These are phyloP conservation scores for Collybia nuda DNA, from an alignment of 768 basidiomycete genomes.

Conservation along the genomic window DNA sequence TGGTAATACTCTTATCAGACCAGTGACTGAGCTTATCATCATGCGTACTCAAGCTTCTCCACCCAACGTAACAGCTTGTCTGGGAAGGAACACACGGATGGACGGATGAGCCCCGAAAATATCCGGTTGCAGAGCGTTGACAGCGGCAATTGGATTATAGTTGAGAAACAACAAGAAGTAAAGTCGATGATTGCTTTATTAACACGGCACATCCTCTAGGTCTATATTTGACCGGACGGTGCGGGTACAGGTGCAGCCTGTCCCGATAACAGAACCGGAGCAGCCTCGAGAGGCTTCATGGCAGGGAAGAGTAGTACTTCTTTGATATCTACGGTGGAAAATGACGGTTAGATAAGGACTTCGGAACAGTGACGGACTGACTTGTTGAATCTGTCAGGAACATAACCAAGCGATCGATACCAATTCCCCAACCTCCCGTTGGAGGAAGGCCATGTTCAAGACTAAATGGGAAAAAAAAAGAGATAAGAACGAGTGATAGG, in stretches of 20 bases:
- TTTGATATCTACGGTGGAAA: slow-evolving; percentile 74
- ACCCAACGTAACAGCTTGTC: too few species aligned
- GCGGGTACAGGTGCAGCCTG: neutral
- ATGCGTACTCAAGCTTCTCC: too few species aligned
- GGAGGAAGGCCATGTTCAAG: slow-evolving; percentile 97
- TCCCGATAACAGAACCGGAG: slow-evolving; percentile 14
- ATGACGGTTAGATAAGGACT: neutral
- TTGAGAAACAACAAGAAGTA: too few species aligned
- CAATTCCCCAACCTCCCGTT: slow-evolving; percentile 96
- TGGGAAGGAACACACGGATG: too few species aligned
- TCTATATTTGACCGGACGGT: too few species aligned
- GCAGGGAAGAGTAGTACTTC: slow-evolving; percentile 96
- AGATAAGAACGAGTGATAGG: slow-evolving; percentile 5
- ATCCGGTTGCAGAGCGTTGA: too few species aligned
- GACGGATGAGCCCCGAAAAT: too few species aligned
- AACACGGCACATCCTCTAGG: too few species aligned
- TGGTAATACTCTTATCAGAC: too few species aligned
- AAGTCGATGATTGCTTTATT: too few species aligned
- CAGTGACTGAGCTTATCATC: too few species aligned
- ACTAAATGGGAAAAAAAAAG: slow-evolving; percentile 32
- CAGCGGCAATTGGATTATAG: too few species aligned
- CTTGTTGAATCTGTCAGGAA: slow-evolving; percentile 97
- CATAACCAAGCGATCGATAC: slow-evolving; percentile 97
- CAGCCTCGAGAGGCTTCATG: slow-evolving; percentile 81
- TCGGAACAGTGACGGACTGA: slow-evolving; percentile 33